Evolutionary conservation across 371 early-diverging fungal genomes (phyloP), one percentile per base, ranked within the genome.

Genomic region (Mucor lusitanicus): DNA sequence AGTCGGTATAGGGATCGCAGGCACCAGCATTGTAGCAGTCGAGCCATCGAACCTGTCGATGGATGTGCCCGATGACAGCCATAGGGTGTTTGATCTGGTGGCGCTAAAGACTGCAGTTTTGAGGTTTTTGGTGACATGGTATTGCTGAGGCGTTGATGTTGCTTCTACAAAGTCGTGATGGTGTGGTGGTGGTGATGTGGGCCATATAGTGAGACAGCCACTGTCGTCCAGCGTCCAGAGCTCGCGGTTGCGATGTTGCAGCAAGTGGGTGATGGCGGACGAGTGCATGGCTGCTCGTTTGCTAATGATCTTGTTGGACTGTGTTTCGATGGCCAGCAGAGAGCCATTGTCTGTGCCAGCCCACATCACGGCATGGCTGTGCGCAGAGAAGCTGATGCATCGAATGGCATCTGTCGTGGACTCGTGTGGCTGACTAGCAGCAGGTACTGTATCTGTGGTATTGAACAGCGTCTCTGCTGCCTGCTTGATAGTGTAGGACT

Each of bases 191-290:
- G 8, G 17, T 44, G 8, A n/a, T 19, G n/a, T n/a, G 8, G 44
- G 70, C 93, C 92, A 91, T 12, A 88, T 78, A 63, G 84, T 83
- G 23, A 91, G 65, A 28, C 78, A 77, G 7, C 92, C 92, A 33
- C 73, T 78, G 15, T 87, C 86, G 63, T 92, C 93, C 6, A 91
- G 64, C 0, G 91, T 87, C 88, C 87, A 90, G 57, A 92, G 63
- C 28, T 85, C 78, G 6, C 63, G 71, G 32, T 78, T 72, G 9
- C 42, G 23, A 23, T 79, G 63, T 7, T 85, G 82, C 59, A 91
- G 66, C 17, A 92, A 85, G 6, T 13, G 8, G 23, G 76, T 83
- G 13, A 92, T 7, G 83, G 72, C 21, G 35, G 62, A 33, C 25
- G 37, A 13, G 42, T 64, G 50, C 9, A 39, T 54, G 19, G 40